These are phyloP conservation scores for Rhinocladiella similis DNA, from an alignment of 2,329 filamentous ascomycete species.

Conservation along the genomic window DNA sequence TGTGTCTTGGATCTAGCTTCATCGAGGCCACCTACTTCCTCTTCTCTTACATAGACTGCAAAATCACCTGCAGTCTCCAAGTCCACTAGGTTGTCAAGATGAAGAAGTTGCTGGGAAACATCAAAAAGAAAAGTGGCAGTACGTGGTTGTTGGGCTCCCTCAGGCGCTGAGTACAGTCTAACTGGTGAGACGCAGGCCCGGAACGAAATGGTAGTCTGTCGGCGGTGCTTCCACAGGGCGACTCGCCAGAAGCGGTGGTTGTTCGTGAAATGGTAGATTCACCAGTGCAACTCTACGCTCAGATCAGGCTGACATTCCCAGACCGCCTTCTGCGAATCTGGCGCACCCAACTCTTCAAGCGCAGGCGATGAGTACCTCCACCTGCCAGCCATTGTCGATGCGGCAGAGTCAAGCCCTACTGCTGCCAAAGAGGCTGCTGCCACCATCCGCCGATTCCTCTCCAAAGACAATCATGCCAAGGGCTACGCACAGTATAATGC, in stretches of 20 bases:
- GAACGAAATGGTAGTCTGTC: conserved; percentile 16
- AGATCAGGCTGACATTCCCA: neutral
- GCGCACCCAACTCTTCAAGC: conserved; percentile 53
- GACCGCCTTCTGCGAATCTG: conserved; percentile 81
- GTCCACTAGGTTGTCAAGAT: conserved; percentile 5
- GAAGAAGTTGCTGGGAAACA: conserved; percentile 27
- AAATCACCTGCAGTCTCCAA: neutral
- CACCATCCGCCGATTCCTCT: conserved; percentile 78
- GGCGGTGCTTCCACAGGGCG: conserved; percentile 30
- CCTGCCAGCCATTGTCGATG: conserved; percentile 89
- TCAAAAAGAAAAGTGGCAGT: conserved; percentile 28
- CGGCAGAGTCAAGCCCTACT: conserved; percentile 84
- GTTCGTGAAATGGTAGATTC: conserved; percentile 43
- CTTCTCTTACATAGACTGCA: neutral
- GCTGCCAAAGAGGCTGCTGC: conserved; percentile 80
- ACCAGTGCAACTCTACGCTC: neutral
- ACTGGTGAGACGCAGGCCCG: conserved; percentile 14
- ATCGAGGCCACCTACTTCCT: neutral
- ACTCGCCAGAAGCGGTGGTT: conserved; percentile 42
- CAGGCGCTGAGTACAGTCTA: conserved; percentile 3
- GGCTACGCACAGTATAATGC: conserved; percentile 89
- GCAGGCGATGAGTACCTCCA: conserved; percentile 85
- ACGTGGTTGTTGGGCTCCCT: neutral
- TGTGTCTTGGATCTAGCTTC: too few species aligned
- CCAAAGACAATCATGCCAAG: conserved; percentile 64